phyloP scores from a whole-genome alignment of 2,329 filamentous ascomycete species.

The Xylariaceae sp. region DNA sequence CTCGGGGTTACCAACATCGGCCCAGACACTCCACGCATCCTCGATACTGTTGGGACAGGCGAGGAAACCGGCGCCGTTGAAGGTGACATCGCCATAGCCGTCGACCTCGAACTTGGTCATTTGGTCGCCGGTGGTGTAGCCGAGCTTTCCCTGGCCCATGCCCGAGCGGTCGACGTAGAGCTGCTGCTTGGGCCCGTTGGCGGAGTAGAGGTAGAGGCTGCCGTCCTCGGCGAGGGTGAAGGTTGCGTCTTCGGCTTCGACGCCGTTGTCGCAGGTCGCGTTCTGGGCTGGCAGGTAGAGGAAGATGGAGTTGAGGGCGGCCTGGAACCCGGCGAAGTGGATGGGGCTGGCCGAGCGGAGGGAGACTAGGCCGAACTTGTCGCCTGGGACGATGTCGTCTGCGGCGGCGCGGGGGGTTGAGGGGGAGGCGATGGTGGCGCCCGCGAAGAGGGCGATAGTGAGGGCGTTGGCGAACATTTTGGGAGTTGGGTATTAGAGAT shows the following conservation, averaged over 20 bases:
- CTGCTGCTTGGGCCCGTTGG: constrained; percentile 41
- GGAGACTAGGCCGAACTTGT: constrained; percentile 45
- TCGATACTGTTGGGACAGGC: constrained; percentile 47
- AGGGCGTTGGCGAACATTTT: constrained; percentile 46
- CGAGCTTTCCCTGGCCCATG: constrained; percentile 52
- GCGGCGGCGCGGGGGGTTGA: constrained; percentile 12
- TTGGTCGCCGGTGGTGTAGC: constrained; percentile 46
- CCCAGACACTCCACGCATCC: constrained; percentile 36
- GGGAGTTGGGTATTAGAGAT: background rate
- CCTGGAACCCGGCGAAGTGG: constrained; percentile 43
- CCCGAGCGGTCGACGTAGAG: constrained; percentile 52
- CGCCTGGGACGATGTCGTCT: constrained; percentile 22
- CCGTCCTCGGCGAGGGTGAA: constrained; percentile 44
- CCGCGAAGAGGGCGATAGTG: constrained; percentile 39
- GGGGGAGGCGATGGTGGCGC: constrained; percentile 27
- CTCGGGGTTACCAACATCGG: constrained; percentile 28
- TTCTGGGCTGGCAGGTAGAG: constrained; percentile 41
- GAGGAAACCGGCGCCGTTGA: constrained; percentile 41
- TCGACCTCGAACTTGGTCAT: constrained; percentile 43
- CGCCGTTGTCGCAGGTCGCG: constrained; percentile 43
- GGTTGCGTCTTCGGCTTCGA: constrained; percentile 36
- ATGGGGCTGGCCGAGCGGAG: constrained; percentile 46
- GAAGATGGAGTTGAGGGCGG: constrained; percentile 40
- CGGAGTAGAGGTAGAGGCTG: constrained; percentile 45
- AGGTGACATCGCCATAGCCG: constrained; percentile 41